Evolutionary conservation across 805 yeast species (phyloP).

Genomic region (Kluyveromyces dobzhanskii): DNA sequence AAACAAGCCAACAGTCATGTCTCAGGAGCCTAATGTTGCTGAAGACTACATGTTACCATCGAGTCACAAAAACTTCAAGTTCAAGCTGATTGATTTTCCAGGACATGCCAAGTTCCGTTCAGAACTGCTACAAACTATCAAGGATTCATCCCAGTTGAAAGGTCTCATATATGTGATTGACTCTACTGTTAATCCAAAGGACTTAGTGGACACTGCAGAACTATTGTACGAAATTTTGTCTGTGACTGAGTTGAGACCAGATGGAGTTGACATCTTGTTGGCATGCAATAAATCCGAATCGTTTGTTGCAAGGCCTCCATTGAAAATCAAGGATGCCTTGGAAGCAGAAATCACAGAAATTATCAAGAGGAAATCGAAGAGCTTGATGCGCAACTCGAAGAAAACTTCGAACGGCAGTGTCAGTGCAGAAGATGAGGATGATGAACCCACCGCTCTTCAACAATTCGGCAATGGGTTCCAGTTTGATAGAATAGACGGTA

Average conservation of each 20-base stretch:
- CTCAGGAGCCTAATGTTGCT: constrained; percentile 40
- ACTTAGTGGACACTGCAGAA: constrained; percentile 46
- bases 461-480: constrained; percentile 36
- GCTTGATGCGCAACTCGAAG: constrained; percentile 30
- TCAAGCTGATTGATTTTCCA: constrained; percentile 70
- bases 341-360: constrained; percentile 55
- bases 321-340: constrained; percentile 48
- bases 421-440: constrained; percentile 18
- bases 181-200: constrained; percentile 46
- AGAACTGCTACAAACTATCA: constrained; percentile 41
- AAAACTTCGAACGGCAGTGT: constrained; percentile 19
- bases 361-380: constrained; percentile 37
- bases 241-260: constrained; percentile 50
- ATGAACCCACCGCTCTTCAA: constrained; percentile 21
- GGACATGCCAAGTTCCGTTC: constrained; percentile 75
- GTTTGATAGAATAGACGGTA: constrained; percentile 66
- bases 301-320: constrained; percentile 70
- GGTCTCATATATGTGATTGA: constrained; percentile 79
- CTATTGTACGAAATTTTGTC: constrained; percentile 52
- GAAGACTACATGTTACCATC: constrained; percentile 34
- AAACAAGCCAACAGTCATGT: constrained; percentile 37
- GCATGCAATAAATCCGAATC: constrained; percentile 83
- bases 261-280: constrained; percentile 65
- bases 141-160: constrained; percentile 37
- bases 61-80: constrained; percentile 30